Base-by-base conservation (phyloP, 2,329 filamentous ascomycete genomes). In the Aspergillus brasiliensis region DNA sequence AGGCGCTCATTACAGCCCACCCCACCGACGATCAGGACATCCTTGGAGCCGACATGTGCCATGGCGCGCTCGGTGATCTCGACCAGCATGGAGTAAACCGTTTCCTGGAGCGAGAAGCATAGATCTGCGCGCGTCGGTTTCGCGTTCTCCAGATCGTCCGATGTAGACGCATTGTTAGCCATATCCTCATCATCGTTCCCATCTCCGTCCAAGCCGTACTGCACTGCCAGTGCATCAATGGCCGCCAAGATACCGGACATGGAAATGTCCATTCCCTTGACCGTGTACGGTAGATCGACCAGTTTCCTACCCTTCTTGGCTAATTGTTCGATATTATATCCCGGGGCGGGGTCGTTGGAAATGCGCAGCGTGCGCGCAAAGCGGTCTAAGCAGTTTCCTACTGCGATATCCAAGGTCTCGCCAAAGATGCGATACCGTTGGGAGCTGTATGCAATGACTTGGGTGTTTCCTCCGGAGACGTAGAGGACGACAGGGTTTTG, bases 51-150 rank as follows among this genome's bases (percentile, higher is more conserved):
- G 10, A 98, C 95, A 75, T 99, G 95, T 10, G 95, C 95, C 95
- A 99, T 99, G 28, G 95, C 95, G 44, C 95, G 88, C 80, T 99
- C 95, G 0, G 95, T 99, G 69, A 97, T 99, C 81, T 99, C 95
- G 2, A 99, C 95, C 46, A 99, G 81, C 95, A 99, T 99, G 3
- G 94, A 91, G 73, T 87, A 99, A 10, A 98, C 88, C 0, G 94
- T 98, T 78, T 99, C 95, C 76, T 99, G 95, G 58, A 99, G 82
- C 4, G 89, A 92, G 77, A 97, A 98, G 77, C 95, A 99, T 46
- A 99, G 80, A 72, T 98, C 93, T 61, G 87, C 92, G 5, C 87
- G 85, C 0, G 91, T 96, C 57, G 83, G 73, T 61, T 85, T 81
- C 27, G 59, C 63, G 63, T 80, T 77, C 56, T 76, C 64, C 71